Base-by-base conservation (phyloP, 164 flowering plant species). In the Tetracentron sinense region DNA sequence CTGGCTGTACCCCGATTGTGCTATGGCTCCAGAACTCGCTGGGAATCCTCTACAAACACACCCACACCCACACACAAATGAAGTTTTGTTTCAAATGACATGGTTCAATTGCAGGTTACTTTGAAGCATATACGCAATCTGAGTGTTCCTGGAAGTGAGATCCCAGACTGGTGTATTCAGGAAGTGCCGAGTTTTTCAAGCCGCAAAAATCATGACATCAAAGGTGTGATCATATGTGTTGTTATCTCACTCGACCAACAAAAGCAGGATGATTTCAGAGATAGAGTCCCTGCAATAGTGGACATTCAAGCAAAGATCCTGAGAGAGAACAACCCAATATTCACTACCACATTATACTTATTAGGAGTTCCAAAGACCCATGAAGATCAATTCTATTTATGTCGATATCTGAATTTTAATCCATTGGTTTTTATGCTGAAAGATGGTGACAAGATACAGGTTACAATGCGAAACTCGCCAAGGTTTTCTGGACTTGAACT, bases 121-220 rank as follows among this genome's bases (percentile, higher is more conserved):
- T 47, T 76, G 46, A 77, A 60, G 65, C 54, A 65, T 1, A 7
- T 82, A 19, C 33, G 55, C 28, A 38, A 61, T 64, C 42, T 82
- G 2, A 60, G 78, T 49, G 38, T 79, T 56, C 80, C 81, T 16
- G 80, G 77, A 19, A 76, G 77, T 29, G 74, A 70, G 38, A 70
- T 82, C 22, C 85, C 83, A 28, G 49, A 59, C 25, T 77, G 81
- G 83, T 73, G 79, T 57, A 38, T 52, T 54, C 55, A 63, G 31
- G 74, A 63, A 21, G 33, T 27, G 0, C 51, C 60, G 10, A 44
- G 20, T 8, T 77, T 64, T 16, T 49, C 76, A 46, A 47, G 29
- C 8, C 69, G 7, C 19, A 67, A 25, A 51, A 69, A 77, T 73
- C 72, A 58, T 20, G 46, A 44, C 2, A 53, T 79, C 56, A 75